These are phyloP conservation scores for Withania somnifera DNA, from an alignment of 305 asterid species.

Conservation along the genomic window DNA sequence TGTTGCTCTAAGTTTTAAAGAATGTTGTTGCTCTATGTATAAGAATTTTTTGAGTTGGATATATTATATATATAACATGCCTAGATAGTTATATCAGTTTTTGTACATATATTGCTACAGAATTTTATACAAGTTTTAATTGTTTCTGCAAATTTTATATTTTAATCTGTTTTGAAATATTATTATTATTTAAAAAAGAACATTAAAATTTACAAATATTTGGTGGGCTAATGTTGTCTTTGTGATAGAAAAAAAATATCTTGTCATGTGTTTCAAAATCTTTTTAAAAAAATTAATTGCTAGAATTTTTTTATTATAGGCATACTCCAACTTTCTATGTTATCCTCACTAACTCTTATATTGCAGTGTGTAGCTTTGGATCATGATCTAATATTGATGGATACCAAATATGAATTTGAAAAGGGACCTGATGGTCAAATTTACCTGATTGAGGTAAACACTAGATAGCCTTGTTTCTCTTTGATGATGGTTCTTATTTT, in stretches of 20 bases:
- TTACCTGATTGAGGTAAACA: conserved; percentile 59
- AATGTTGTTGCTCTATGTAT: neutral
- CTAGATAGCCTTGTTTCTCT: neutral
- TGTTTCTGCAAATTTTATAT: neutral
- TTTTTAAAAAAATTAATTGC: neutral
- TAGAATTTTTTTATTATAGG: neutral
- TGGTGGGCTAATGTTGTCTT: neutral
- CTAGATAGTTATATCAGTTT: neutral
- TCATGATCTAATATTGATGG: conserved; percentile 83
- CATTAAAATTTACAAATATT: neutral
- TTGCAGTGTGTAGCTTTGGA: conserved; percentile 59
- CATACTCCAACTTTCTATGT: neutral
- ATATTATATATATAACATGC: neutral
- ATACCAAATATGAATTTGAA: conserved; percentile 95
- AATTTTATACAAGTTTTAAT: neutral
- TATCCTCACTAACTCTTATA: neutral
- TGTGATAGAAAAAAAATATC: neutral
- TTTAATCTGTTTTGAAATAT: neutral
- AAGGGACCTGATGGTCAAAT: conserved; percentile 78
- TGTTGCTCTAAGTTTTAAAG: neutral
- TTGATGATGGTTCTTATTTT: neutral
- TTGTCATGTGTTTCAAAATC: neutral
- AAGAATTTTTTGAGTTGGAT: neutral
- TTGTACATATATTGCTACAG: neutral
- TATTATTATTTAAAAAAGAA: neutral